Evolutionary conservation across 163 green algal species (phyloP).

Genomic region (Scenedesmus sp.): DNA sequence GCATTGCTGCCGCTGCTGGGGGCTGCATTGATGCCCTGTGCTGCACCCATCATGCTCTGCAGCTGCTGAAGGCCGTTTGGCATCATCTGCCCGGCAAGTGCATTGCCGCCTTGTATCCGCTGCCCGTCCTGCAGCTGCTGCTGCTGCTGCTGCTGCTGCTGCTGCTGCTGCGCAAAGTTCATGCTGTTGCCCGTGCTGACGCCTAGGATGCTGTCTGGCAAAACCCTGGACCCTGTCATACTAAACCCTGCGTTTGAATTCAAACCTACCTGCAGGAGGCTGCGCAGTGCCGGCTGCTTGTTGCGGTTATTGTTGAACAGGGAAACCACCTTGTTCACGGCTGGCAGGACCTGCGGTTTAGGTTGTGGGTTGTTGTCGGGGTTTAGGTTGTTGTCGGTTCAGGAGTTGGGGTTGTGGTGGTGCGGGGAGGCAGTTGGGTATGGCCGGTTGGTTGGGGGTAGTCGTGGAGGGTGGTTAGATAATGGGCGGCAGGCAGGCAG

Average conservation of each 20-base stretch:
- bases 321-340: background rate
- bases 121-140: background rate
- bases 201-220: background rate
- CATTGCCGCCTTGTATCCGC: background rate
- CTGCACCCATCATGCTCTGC: background rate
- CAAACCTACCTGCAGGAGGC: constrained; percentile 15
- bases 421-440: background rate
- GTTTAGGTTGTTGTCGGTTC: background rate
- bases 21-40: background rate
- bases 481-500: background rate
- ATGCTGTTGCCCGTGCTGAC: constrained; percentile 1
- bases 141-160: background rate
- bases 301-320: background rate
- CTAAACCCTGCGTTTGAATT: background rate
- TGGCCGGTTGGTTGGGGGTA: background rate
- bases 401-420: background rate
- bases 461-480: background rate
- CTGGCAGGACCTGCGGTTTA: background rate
- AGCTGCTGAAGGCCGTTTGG: background rate
- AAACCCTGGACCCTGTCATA: background rate
- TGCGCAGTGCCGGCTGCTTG: background rate
- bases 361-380: no score
- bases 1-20: background rate
- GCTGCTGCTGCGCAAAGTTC: background rate
- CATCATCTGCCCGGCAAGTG: background rate